phyloP scores from a whole-genome alignment of 192 early-diverging fungal species.

The Backusella psychrophila region DNA sequence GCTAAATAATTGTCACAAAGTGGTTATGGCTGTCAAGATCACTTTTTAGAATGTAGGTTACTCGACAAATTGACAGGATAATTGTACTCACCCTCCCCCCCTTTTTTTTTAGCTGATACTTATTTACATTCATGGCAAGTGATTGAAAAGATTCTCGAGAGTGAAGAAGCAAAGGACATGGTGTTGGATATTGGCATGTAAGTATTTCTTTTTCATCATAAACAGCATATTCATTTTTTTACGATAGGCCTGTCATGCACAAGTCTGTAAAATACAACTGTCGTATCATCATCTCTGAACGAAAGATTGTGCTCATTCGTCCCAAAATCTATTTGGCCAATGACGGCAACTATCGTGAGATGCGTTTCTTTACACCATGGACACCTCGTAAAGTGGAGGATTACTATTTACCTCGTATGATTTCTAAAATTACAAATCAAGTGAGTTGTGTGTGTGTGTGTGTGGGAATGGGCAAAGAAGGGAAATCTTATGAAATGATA shows the following conservation, averaged over 20 bases:
- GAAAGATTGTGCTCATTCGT: constrained; percentile 87
- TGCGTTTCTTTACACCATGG: constrained; percentile 95
- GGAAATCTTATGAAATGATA: constrained; percentile 5
- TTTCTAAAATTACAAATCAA: constrained; percentile 81
- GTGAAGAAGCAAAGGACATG: constrained; percentile 69
- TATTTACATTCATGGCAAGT: constrained; percentile 94
- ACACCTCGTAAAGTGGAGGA: constrained; percentile 63
- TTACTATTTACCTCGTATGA: constrained; percentile 76
- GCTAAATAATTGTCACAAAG: constrained; percentile 28
- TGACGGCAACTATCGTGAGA: constrained; percentile 97
- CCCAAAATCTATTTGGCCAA: constrained; percentile 97
- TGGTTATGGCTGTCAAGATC: constrained; percentile 98
- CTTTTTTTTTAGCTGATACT: constrained; percentile 70
- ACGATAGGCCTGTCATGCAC: constrained; percentile 82
- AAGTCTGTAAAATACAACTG: constrained; percentile 96
- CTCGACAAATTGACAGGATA: background rate
- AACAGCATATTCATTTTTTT: too few species aligned
- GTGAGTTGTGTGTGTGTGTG: background rate
- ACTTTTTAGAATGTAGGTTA: constrained; percentile 86
- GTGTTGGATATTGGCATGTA: constrained; percentile 95
- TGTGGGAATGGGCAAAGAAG: too few species aligned
- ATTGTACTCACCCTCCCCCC: background rate
- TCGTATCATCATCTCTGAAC: constrained; percentile 82
- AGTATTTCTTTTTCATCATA: constrained; percentile 5
- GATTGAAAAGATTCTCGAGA: constrained; percentile 68